These are phyloP conservation scores for Kazachstania taianensis DNA, from an alignment of 805 yeast genomes.

Conservation along the genomic window DNA sequence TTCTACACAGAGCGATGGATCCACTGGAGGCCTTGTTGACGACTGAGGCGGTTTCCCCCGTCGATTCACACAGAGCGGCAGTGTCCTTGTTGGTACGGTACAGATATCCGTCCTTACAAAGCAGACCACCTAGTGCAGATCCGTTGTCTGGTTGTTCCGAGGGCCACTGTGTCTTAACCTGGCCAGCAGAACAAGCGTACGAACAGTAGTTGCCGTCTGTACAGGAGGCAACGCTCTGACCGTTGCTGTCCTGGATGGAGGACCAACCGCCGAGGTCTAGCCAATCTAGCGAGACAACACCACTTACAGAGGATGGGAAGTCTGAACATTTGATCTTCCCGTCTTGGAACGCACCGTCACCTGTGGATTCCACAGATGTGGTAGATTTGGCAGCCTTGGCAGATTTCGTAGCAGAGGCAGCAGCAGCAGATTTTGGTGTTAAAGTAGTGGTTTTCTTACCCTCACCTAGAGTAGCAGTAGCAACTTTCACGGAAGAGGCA, in stretches of 20 bases:
- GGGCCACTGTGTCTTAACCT: conserved; percentile 99
- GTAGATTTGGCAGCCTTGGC: conserved; percentile 15
- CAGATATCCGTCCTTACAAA: conserved; percentile 74
- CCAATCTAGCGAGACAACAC: conserved; percentile 55
- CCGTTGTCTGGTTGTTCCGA: conserved; percentile 76
- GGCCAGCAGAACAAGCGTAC: conserved; percentile 96
- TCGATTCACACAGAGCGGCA: conserved; percentile 81
- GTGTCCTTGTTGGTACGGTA: conserved; percentile 66
- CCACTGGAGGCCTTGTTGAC: conserved; percentile 50
- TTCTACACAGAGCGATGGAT: conserved; percentile 86
- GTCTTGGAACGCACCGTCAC: conserved; percentile 61
- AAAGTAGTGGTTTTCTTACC: conserved; percentile 23
- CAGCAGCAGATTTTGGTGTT: conserved; percentile 17
- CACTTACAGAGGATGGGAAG: conserved; percentile 61
- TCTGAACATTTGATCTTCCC: conserved; percentile 59
- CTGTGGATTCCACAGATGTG: conserved; percentile 31
- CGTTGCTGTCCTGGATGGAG: conserved; percentile 28
- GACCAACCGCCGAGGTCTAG: conserved; percentile 45
- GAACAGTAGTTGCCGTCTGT: conserved; percentile 90
- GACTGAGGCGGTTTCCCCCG: conserved; percentile 57
- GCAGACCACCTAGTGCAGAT: conserved; percentile 87
- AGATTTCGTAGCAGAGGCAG: conserved; percentile 14
- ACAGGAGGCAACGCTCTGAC: conserved; percentile 58
- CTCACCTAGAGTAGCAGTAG: conserved; percentile 6
- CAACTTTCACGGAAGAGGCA: conserved; percentile 20